Evolutionary conservation across 352 stramenopile genomes (phyloP).

Genomic region (Phytophthora palmivora): DNA sequence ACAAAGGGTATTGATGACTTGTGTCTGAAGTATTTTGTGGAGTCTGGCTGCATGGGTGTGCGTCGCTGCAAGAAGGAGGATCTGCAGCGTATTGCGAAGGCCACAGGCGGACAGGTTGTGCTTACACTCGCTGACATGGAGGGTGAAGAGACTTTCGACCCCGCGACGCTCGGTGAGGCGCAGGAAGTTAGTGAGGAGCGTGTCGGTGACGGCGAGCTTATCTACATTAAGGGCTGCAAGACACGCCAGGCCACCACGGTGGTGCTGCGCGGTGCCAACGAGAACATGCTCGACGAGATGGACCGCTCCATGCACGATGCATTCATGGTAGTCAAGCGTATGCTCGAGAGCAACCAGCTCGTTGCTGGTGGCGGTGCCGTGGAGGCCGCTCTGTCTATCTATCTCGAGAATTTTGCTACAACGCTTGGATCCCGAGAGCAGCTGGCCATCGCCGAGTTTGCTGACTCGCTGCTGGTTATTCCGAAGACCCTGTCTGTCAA

Average conservation of each 20-base stretch:
- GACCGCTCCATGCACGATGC: conserved; percentile 99
- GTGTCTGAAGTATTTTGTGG: conserved; percentile 99
- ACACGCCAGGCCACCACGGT: conserved; percentile 95
- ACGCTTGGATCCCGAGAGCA: conserved; percentile 97
- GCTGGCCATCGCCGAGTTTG: conserved; percentile 99
- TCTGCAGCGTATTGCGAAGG: conserved; percentile 98
- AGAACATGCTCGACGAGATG: conserved; percentile 99
- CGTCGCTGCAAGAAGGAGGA: conserved; percentile 99
- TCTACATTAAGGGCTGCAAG: conserved; percentile 98
- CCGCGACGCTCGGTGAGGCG: conserved; percentile 92
- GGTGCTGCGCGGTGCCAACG: conserved; percentile 98
- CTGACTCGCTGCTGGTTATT: conserved; percentile 97
- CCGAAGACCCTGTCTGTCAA: conserved; percentile 99
- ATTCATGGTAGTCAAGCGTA: conserved; percentile 99
- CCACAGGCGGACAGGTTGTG: conserved; percentile 96
- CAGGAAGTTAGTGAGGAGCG: conserved; percentile 95
- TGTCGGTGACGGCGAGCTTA: conserved; percentile 98
- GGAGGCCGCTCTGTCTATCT: conserved; percentile 97
- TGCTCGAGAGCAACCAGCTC: conserved; percentile 99
- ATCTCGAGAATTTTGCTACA: conserved; percentile 98
- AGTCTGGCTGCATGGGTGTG: conserved; percentile 97
- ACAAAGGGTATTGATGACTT: conserved; percentile 99
- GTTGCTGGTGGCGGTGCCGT: conserved; percentile 98
- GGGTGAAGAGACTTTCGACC: conserved; percentile 97
- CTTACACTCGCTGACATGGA: conserved; percentile 99